A percentile compares a stretch with the other conserved stretches of the same genome.
phyloP scores from a whole-genome alignment of 495 filamentous ascomycete species.

The Pseudevernia furfuracea region DNA sequence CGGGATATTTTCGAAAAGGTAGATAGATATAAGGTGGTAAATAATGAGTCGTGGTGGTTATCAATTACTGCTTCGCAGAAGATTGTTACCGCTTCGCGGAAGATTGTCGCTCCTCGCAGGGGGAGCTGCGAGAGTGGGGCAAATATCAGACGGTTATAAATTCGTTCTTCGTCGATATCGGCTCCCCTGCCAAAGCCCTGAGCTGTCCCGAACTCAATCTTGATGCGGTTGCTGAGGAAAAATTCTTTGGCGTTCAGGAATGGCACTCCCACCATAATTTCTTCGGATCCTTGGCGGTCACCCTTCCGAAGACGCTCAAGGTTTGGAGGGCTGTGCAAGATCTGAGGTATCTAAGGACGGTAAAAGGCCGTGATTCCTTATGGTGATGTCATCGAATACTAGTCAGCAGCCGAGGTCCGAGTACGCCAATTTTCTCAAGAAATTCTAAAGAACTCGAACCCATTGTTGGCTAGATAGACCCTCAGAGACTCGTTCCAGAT shows the following conservation, averaged over 20 bases:
- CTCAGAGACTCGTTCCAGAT: neutral
- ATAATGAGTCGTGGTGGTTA: too few species aligned
- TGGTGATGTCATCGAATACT: neutral
- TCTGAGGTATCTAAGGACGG: neutral
- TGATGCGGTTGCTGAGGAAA: neutral
- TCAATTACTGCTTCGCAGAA: too few species aligned
- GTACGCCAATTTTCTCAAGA: neutral
- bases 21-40: too few species aligned
- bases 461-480: neutral
- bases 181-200: neutral
- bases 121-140: too few species aligned
- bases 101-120: too few species aligned
- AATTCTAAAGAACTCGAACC: slow-evolving; percentile 1
- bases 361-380: neutral
- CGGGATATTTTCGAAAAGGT: too few species aligned
- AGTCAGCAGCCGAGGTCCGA: neutral
- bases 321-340: neutral
- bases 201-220: neutral
- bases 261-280: neutral
- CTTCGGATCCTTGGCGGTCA: neutral
- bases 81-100: too few species aligned
- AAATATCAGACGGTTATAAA: too few species aligned
- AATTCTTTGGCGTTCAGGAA: neutral
- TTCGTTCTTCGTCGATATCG: neutral
- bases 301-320: neutral